Percentiles rank a stretch among this genome's conserved stretches.
Evolutionary conservation across 352 stramenopile genomes (phyloP).

Genomic region (Vaucheria bursata): DNA sequence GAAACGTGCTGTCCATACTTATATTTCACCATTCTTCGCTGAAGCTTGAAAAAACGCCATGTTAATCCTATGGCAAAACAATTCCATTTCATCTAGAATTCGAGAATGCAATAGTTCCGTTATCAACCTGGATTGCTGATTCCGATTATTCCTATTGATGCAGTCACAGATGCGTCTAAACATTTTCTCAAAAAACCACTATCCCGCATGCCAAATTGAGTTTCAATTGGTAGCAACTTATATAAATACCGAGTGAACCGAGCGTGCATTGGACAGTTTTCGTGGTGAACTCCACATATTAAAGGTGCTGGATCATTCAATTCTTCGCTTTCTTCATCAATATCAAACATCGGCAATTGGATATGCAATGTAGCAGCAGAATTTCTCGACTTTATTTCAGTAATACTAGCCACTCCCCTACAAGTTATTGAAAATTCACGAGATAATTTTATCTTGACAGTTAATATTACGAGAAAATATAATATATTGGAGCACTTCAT

Average conservation of each 20-base stretch:
- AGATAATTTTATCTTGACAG: too few relatives aligned
- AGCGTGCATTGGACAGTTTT: constrained; percentile 17
- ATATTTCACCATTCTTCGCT: constrained; percentile 12
- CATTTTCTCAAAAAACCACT: constrained; percentile 14
- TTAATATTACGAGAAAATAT: too few relatives aligned
- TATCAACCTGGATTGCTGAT: constrained; percentile 12
- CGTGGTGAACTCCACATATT: background rate
- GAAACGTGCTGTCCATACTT: constrained; percentile 15
- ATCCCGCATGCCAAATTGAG: constrained; percentile 24
- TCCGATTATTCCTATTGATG: constrained; percentile 11
- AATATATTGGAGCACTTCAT: too few relatives aligned
- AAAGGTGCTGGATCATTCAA: background rate
- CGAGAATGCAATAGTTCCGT: background rate
- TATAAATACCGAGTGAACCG: constrained; percentile 21
- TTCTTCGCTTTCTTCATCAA: too few relatives aligned
- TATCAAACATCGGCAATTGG: too few relatives aligned
- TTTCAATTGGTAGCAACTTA: constrained; percentile 24
- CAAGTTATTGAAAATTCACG: too few relatives aligned
- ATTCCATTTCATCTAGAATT: background rate
- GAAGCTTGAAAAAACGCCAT: constrained; percentile 18
- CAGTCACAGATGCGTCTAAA: constrained; percentile 16
- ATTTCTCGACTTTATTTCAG: too few relatives aligned
- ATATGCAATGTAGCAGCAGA: too few relatives aligned
- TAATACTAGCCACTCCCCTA: too few relatives aligned
- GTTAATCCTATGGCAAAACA: background rate